Base-by-base conservation (phyloP, 306 rosid genomes). In the Castanea mollissima region DNA sequence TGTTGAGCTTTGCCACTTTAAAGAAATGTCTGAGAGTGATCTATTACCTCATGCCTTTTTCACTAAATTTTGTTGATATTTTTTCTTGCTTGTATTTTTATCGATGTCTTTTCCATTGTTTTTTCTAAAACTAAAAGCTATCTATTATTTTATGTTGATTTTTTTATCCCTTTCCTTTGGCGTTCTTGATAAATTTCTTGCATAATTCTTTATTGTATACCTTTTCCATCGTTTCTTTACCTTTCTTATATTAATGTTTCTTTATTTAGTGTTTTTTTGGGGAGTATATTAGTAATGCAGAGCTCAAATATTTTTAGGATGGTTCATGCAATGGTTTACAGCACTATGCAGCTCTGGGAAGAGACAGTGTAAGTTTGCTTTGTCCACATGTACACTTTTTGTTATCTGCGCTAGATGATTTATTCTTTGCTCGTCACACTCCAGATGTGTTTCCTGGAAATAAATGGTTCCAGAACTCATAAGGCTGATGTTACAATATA, bases 271-370 rank as follows among this genome's bases (percentile, higher is more conserved):
- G 23, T 34, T 77, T 65, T 49, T 20, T 25, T 12, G 29, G 44
- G 31, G 78, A 57, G 64, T 38, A 69, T 78, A 70, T 69, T 75
- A 78, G 21, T 80, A 72, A 83, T 34, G 38, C 57, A 27, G 16
- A 72, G 76, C 71, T 83, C 13, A 21, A 77, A 55, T 49, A 70
- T 73, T 84, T 90, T 55, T 81, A 93, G 97, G 98, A 93, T 84
- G 98, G 98, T 51, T 93, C 98, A 56, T 93, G 98, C 81, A 93
- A 93, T 83, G 98, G 98, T 87, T 82, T 91, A 85, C 98, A 93
- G 79, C 98, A 93, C 88, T 91, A 91, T 34, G 97, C 98, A 80
- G 97, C 97, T 35, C 77, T 93, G 89, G 98, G 97, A 78, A 88
- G 97, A 89, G 87, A 92, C 68, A 73, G 82, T 20, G 97, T 92